Conservation (phyloP, 495 filamentous ascomycete genomes). For the Podospora pseudopauciseta region DNA sequence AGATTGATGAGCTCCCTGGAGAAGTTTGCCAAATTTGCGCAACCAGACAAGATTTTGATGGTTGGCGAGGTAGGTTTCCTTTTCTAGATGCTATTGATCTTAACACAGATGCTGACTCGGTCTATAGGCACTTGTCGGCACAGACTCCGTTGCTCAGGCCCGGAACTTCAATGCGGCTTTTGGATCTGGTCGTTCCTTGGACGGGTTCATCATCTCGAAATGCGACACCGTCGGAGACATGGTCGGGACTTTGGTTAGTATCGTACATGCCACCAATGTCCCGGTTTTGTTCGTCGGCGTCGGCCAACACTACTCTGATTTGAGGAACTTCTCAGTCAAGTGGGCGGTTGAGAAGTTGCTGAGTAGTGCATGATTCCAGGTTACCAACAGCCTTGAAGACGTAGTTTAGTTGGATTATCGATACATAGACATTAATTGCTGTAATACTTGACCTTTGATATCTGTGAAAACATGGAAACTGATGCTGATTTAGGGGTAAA, state of each 20-base stretch:
- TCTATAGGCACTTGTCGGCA: conserved; percentile 75
- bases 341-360: conserved; percentile 81
- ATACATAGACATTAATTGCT: background rate
- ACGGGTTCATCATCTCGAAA: conserved; percentile 97
- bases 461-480: no score
- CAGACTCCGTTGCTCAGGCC: conserved; percentile 90
- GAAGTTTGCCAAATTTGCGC: conserved; percentile 93
- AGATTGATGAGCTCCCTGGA: conserved; percentile 91
- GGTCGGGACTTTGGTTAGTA: conserved; percentile 94
- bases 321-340: conserved; percentile 86
- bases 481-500: background rate
- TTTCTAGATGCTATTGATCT: background rate
- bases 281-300: conserved; percentile 92
- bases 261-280: conserved; percentile 95
- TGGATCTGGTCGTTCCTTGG: conserved; percentile 70
- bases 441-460: background rate
- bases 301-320: conserved; percentile 94
- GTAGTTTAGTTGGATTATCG: background rate
- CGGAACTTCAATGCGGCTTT: conserved; percentile 93
- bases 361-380: conserved; percentile 32
- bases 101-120: conserved; percentile 17
- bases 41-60: conserved; percentile 98
- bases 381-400: background rate
- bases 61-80: conserved; percentile 69
- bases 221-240: conserved; percentile 99